phyloP scores from a whole-genome alignment of 2,329 filamentous ascomycete species.

The Ascochyta lentis region DNA sequence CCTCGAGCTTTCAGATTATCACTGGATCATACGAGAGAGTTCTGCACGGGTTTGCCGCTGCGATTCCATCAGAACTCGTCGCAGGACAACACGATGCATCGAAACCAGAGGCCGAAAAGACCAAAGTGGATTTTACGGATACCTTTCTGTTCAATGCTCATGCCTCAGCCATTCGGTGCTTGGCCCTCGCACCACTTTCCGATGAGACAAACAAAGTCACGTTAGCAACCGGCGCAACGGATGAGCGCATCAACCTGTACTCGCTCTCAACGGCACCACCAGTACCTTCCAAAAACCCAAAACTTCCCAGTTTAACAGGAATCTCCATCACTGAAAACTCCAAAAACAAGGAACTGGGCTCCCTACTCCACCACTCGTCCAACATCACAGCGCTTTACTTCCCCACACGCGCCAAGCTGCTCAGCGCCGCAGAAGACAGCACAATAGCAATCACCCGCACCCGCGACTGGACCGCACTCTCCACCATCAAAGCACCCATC shows the following conservation, averaged over 20 bases:
- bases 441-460: constrained; percentile 87
- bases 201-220: constrained; percentile 79
- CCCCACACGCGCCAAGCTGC: constrained; percentile 83
- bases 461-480: constrained; percentile 87
- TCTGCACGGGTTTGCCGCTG: constrained; percentile 87
- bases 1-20: constrained; percentile 77
- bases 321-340: constrained; percentile 82
- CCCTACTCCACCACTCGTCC: constrained; percentile 83
- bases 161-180: constrained; percentile 83
- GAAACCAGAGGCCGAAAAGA: constrained; percentile 27
- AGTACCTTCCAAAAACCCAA: constrained; percentile 64
- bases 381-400: constrained; percentile 82
- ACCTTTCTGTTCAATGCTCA: constrained; percentile 97
- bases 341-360: constrained; percentile 86
- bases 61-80: constrained; percentile 57
- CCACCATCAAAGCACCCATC: constrained; percentile 85
- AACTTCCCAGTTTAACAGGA: constrained; percentile 71
- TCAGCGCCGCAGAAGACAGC: constrained; percentile 89
- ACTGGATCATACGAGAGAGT: constrained; percentile 93
- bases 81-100: constrained; percentile 34
- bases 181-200: constrained; percentile 78
- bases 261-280: constrained; percentile 70
- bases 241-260: constrained; percentile 95
- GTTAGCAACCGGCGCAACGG: constrained; percentile 88
- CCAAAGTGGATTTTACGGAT: constrained; percentile 75